Evolutionary conservation across 306 rosid genomes (phyloP).

Genomic region (Rosa multiflora): DNA sequence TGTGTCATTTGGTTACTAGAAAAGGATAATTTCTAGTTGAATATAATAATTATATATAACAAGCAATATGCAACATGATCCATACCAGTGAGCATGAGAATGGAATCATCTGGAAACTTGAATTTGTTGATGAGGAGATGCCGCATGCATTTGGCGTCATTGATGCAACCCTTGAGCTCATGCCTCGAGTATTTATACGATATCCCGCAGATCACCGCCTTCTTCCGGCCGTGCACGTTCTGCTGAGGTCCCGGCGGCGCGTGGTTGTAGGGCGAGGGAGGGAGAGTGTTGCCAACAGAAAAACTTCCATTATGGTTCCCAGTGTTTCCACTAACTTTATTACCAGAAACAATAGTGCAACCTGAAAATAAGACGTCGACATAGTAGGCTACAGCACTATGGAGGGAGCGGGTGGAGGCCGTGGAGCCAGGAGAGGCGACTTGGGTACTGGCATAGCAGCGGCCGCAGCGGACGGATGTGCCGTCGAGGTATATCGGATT

Average conservation of each 20-base stretch:
- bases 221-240: slow-evolving; percentile 76
- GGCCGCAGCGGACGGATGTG: too few species aligned
- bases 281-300: background rate
- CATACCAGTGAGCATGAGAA: slow-evolving; percentile 92
- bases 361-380: too few species aligned
- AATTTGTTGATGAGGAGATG: slow-evolving; percentile 74
- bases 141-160: slow-evolving; percentile 93
- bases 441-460: too few species aligned
- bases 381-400: too few species aligned
- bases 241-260: slow-evolving; percentile 67
- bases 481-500: too few species aligned
- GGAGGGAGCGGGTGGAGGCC: too few species aligned
- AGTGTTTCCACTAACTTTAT: too few species aligned
- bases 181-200: slow-evolving; percentile 76
- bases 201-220: slow-evolving; percentile 86
- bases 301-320: too few species aligned
- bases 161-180: slow-evolving; percentile 92
- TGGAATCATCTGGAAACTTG: slow-evolving; percentile 70
- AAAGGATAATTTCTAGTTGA: background rate
- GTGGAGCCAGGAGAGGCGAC: too few species aligned
- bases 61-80: background rate
- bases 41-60: background rate
- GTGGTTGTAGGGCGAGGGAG: slow-evolving; percentile 59
- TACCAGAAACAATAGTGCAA: too few species aligned
- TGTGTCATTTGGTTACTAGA: background rate